Evolutionary conservation across 2,329 filamentous ascomycete species (phyloP), one percentile per base, ranked within the genome.

Genomic region (Colletotrichum navitas): DNA sequence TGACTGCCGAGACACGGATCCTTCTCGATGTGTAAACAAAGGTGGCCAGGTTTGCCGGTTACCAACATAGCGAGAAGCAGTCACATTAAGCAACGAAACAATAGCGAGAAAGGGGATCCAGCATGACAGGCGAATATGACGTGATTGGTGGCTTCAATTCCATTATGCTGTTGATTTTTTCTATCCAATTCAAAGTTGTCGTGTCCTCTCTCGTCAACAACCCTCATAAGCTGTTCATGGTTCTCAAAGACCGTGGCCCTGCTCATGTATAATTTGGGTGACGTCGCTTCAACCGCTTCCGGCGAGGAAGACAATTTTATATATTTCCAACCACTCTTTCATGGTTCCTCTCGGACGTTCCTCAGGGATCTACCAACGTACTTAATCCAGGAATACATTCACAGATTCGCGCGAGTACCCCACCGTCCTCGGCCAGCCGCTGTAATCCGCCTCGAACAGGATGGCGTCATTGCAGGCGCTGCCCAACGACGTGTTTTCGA

Each of bases 381-480:
- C 26, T n/a, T 51, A 34, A 36, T 52, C 51, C 64, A 71, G 32
- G 32, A 58, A 71, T 7, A 63, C 45, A 7, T 71, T 63, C 41
- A 71, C 68, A 8, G 65, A 68, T n/a, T 51, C 36, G 14, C 68
- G 41, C 45, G 68, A 71, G 39, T 71, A 71, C 21, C 65, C 68
- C 14, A 68, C 39, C 1, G 68, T 71, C 14, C 29, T 68, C 39
- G 68, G 68, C 65, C 65, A 71, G n/a, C n/a, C 56, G 54, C 59
- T 63, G 45, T 71, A 68, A n/a, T 71, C 65, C 29, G 68, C 39
- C 45, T 71, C 68, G 29, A 71, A 71, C 26, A 71, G 45, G 26
- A 64, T 68, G 6, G 68, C 68, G 34, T 71, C 68, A 10, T 71
- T 68, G 26, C 68, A 71, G 21, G 63, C 68, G 21, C 68, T 71